Conservation (phyloP, 768 basidiomycete genomes). For the Auriscalpium microsporum region DNA sequence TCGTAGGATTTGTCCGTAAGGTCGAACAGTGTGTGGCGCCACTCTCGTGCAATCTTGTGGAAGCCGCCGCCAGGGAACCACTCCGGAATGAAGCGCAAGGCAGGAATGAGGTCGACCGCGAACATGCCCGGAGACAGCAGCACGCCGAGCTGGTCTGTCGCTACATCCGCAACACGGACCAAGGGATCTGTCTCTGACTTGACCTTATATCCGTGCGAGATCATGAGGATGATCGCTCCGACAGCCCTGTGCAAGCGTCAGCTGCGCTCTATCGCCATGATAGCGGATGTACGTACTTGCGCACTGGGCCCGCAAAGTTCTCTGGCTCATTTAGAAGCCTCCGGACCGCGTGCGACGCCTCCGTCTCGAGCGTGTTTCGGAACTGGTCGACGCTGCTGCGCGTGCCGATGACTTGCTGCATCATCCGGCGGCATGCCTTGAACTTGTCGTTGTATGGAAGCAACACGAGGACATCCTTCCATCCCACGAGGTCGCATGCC, state of each 20-base stretch:
- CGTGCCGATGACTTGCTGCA: slow-evolving; percentile 14
- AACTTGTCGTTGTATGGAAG: slow-evolving; percentile 15
- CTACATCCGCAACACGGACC: slow-evolving; percentile 18
- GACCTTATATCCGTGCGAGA: slow-evolving; percentile 15
- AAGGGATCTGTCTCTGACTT: slow-evolving; percentile 10
- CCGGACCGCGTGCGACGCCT: slow-evolving; percentile 8
- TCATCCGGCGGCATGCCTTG: slow-evolving; percentile 14
- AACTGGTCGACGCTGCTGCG: slow-evolving; percentile 10
- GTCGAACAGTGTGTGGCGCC: slow-evolving; percentile 11
- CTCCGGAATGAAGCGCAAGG: slow-evolving; percentile 16
- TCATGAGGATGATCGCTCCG: slow-evolving; percentile 14
- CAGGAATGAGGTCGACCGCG: slow-evolving; percentile 17
- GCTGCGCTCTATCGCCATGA: no score
- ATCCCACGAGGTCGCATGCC: slow-evolving; percentile 16
- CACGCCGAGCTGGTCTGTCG: slow-evolving; percentile 12
- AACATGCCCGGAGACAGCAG: slow-evolving; percentile 10
- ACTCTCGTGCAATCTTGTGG: slow-evolving; percentile 15
- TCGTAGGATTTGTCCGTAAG: slow-evolving; percentile 11
- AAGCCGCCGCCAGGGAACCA: slow-evolving; percentile 20
- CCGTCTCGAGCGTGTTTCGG: slow-evolving; percentile 11
- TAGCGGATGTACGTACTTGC: slow-evolving; percentile 9
- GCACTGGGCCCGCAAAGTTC: slow-evolving; percentile 11
- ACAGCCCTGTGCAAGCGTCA: slow-evolving; percentile 3
- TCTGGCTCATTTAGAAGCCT: slow-evolving; percentile 13
- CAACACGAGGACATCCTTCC: slow-evolving; percentile 14